Conservation (phyloP, 345 rosid genomes). For the Linum usitatissimum region DNA sequence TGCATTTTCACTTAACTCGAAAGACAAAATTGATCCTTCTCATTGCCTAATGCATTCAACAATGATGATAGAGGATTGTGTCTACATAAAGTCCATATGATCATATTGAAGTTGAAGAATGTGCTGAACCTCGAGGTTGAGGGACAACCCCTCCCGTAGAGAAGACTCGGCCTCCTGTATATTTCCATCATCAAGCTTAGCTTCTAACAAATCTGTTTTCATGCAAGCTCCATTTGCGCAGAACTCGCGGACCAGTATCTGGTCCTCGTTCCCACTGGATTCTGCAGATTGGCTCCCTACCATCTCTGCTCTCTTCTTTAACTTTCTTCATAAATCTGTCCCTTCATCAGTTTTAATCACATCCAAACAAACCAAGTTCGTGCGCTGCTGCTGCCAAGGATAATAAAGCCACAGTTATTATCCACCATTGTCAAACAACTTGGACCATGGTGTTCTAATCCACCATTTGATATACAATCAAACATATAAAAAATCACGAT, state of each 20-base stretch:
- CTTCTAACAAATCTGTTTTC: conserved; percentile 67
- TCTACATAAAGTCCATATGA: background rate
- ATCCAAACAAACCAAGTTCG: background rate
- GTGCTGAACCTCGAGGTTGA: conserved; percentile 59
- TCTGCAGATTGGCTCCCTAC: conserved; percentile 27
- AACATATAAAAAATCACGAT: no score
- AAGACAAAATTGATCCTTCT: no score
- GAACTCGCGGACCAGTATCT: conserved; percentile 27
- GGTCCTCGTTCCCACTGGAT: conserved; percentile 27
- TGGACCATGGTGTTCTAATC: no score
- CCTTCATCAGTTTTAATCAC: background rate
- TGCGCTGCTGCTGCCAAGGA: background rate
- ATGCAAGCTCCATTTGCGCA: conserved; percentile 65
- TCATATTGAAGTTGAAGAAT: background rate
- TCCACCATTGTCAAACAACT: background rate
- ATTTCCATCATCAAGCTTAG: conserved; percentile 82
- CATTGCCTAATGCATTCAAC: no score
- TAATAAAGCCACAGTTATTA: background rate
- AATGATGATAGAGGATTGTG: no score
- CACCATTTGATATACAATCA: no score
- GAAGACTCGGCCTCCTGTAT: conserved; percentile 92
- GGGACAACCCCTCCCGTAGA: conserved; percentile 72
- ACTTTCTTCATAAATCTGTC: conserved; percentile 12
- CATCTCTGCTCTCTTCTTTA: conserved; percentile 12
- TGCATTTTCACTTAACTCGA: no score